A percentile compares a stretch with the other conserved stretches of the same genome.
These are phyloP conservation scores for Albatrellus ellisii DNA, from an alignment of 768 basidiomycete species.

Conservation along the genomic window DNA sequence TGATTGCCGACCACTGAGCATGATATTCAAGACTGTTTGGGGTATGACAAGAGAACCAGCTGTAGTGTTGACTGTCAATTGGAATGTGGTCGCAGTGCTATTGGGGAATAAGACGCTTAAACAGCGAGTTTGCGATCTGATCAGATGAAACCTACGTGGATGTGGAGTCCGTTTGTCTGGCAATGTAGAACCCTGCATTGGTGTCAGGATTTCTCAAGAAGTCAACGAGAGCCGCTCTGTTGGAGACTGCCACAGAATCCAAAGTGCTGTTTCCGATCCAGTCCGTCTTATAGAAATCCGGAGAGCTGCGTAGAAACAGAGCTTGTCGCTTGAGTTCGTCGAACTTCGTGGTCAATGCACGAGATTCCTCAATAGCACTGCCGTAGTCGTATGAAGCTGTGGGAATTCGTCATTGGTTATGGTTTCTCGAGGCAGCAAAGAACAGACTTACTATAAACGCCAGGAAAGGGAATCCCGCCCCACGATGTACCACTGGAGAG, in stretches of 20 bases:
- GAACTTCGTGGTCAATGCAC: constrained; percentile 54
- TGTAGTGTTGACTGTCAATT: constrained; percentile 43
- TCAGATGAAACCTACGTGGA: constrained; percentile 31
- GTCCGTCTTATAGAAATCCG: constrained; percentile 70
- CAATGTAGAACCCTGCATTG: constrained; percentile 52
- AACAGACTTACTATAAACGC: constrained; percentile 41
- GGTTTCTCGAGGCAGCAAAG: not conserved
- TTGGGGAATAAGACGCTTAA: constrained; percentile 7
- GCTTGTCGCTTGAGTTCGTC: constrained; percentile 69
- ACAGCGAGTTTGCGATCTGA: not conserved
- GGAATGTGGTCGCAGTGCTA: constrained; percentile 41
- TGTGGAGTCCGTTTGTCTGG: constrained; percentile 52
- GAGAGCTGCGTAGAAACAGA: constrained; percentile 67
- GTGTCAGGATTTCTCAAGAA: constrained; percentile 58
- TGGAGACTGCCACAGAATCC: constrained; percentile 29
- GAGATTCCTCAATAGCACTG: constrained; percentile 52
- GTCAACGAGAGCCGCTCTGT: constrained; percentile 42
- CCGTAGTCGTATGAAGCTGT: constrained; percentile 72
- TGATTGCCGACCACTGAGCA: constrained; percentile 56
- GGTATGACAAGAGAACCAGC: constrained; percentile 44
- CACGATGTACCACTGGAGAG: constrained; percentile 64
- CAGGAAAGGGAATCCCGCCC: constrained; percentile 71
- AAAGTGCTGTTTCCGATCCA: constrained; percentile 51
- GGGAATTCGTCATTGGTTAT: not conserved
- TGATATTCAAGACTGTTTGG: constrained; percentile 34